Evolutionary conservation across 495 filamentous ascomycete genomes (phyloP), one percentile per base, ranked within the genome.

Genomic region (Lineolata rhizophorae): DNA sequence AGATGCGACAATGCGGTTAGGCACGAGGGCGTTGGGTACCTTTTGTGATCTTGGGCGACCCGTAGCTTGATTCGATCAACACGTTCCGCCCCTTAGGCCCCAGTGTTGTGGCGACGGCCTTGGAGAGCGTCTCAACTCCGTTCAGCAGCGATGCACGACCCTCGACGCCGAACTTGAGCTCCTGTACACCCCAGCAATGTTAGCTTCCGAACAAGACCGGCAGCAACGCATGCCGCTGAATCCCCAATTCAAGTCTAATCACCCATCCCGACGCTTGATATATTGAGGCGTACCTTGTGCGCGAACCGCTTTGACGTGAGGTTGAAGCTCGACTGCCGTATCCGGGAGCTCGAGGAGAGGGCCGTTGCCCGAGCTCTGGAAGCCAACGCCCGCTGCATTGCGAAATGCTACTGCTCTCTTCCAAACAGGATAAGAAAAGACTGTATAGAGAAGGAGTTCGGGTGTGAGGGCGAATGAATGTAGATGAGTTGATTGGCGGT

Each of bases 1-100:
- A n/a, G 15, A 13, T 29, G 4, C 18, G 35, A 61, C 42, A 65
- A 59, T 37, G 38, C 31, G n/a, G 13, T n/a, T 26, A 36, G 12
- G 20, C 28, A 16, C 19, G 12, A 40, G 13, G 12, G 10, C n/a
- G 25, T 5, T 29, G 53, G 65, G 37, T 65, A 91, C 85, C 87
- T 65, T 97, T 97, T 48, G 87, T 97, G 56, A 97, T 97, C 66
- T 95, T 97, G 40, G 87, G 87, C 29, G 87, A 90, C 49, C 90
- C 90, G 52, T 91, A 97, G 58, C 76, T 72, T 29, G 85, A 92
- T 62, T 97, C 87, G 38, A 97, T 97, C 44, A 97, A 51, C 39
- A 97, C 87, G 63, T 94, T 95, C 45, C 87, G 73, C 52, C 87
- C 87, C 68, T 97, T 97, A 43, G 87, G 87, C 33, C 87, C 87